Base-by-base conservation (phyloP, 2,329 filamentous ascomycete species). In the Fusarium tupiense region DNA sequence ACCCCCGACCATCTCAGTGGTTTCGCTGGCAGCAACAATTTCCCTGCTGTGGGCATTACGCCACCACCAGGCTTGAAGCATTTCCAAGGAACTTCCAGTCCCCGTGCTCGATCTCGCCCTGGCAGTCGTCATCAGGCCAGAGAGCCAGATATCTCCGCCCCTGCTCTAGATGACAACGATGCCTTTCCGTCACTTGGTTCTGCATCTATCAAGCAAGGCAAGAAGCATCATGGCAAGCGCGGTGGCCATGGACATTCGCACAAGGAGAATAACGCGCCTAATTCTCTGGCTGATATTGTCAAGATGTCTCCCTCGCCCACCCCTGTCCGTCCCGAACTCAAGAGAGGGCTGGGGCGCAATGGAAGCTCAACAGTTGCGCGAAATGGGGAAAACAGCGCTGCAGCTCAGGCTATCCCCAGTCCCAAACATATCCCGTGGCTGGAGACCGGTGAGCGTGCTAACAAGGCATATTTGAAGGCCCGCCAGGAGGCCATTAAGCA, bases 401-500 rank as follows among this genome's bases (percentile, higher is more conserved):
- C 94, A 37, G 93, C 95, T 22, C 92, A 94, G 81, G 92, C 94
- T 5, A 98, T 99, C 64, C 90, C 94, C 24, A 91, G 91, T 65
- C 96, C 96, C 16, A 94, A 96, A 80, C 93, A 98, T 77, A 94
- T 99, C 53, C 96, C 96, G 2, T 99, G 96, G 96, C 86, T 98
- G 8, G 96, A 98, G 83, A 98, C 96, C 6, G 96, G 96, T 29
- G 92, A 96, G 61, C 91, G 90, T 73, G 94, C 94, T 74, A 98
- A 99, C 82, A 95, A 95, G 83, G 92, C 94, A 31, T 99, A 99
- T 82, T 90, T 99, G 76, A 98, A 98, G 84, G 94, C 95, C 76
- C 92, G 96, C 61, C 93, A 95, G 79, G 96, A 98, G 84, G 96
- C 96, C 66, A 98, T 99, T 82, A 97, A 97, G 84, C 96, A 99